These are phyloP conservation scores for Phanerochaete sordida DNA, from an alignment of 768 basidiomycete genomes.

Conservation along the genomic window DNA sequence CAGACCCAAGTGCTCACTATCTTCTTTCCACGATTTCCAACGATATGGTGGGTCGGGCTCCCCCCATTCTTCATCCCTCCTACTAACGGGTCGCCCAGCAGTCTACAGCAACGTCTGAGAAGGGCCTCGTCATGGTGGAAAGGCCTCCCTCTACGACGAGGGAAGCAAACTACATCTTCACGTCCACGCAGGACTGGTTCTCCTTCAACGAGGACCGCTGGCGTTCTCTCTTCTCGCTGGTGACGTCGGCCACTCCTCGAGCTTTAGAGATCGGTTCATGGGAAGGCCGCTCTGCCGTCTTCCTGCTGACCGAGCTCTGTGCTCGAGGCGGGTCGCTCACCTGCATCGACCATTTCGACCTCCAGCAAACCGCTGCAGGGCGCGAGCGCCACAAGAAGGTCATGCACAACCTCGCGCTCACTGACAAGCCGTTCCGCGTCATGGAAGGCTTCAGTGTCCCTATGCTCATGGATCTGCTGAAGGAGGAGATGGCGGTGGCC, in stretches of 20 bases:
- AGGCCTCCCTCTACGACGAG: not conserved
- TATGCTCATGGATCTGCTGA: conserved; percentile 42
- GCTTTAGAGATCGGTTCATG: conserved; percentile 58
- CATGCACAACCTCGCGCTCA: conserved; percentile 43
- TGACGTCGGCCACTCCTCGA: conserved; percentile 38
- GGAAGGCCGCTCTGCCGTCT: conserved; percentile 62
- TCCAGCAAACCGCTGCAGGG: conserved; percentile 45
- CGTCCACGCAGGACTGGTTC: conserved; percentile 56
- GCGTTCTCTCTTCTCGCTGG: conserved; percentile 36
- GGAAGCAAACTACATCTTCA: conserved; percentile 35
- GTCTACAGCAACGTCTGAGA: no score
- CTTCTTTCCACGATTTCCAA: no score
- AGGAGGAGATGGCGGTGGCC: conserved; percentile 37
- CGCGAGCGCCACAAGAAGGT: conserved; percentile 40
- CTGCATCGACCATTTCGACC: conserved; percentile 60
- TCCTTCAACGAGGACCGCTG: conserved; percentile 41
- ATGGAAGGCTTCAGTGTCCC: conserved; percentile 52
- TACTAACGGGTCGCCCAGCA: no score
- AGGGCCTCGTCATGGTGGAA: not conserved
- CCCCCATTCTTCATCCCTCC: no score
- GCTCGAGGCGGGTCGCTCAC: conserved; percentile 40
- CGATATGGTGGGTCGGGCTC: no score
- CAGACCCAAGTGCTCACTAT: no score
- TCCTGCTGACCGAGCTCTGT: conserved; percentile 48
- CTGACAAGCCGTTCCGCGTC: conserved; percentile 43